Percentiles rank a stretch among this genome's conserved stretches.
These are phyloP conservation scores for Mycothermus thermophilus DNA, from an alignment of 495 filamentous ascomycete species.

Conservation along the genomic window DNA sequence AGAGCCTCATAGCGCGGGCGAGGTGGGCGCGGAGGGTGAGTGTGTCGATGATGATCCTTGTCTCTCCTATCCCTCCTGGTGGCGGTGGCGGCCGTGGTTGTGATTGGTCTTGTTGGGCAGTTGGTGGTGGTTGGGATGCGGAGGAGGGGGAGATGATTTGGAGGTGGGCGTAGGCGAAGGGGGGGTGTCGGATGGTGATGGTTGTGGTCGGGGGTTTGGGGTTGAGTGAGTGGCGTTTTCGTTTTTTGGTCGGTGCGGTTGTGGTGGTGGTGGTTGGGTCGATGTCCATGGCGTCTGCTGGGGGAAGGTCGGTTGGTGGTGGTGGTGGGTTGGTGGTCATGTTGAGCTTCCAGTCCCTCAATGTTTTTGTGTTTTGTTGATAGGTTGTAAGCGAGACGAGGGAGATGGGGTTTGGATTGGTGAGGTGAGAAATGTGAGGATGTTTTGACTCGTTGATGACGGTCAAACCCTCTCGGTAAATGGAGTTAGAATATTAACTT, in stretches of 20 bases:
- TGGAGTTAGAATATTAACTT: too few relatives aligned
- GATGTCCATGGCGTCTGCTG: slow-evolving; percentile 8
- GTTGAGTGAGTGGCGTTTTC: slow-evolving; percentile 1
- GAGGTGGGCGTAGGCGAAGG: slow-evolving; percentile 31
- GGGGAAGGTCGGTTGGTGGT: not conserved
- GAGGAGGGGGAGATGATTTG: slow-evolving; percentile 8
- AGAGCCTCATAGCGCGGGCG: slow-evolving; percentile 58
- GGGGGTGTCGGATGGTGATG: slow-evolving; percentile 22
- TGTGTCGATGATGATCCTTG: too few relatives aligned
- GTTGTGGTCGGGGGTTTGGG: slow-evolving; percentile 11
- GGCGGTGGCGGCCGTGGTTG: too few relatives aligned
- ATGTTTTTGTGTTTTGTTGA: not conserved
- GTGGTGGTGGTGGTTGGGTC: slow-evolving; percentile 3
- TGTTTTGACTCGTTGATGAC: too few relatives aligned
- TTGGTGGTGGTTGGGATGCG: slow-evolving; percentile 4
- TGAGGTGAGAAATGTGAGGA: too few relatives aligned
- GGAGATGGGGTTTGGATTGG: not conserved
- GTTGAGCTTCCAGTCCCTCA: too few relatives aligned
- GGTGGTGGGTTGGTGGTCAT: not conserved
- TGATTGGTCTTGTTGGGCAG: too few relatives aligned
- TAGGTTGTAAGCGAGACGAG: not conserved
- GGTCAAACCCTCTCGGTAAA: too few relatives aligned
- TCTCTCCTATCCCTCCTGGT: too few relatives aligned
- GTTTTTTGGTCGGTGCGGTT: too few relatives aligned
- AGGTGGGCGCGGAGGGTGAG: slow-evolving; percentile 33